Conservation (phyloP, 2,329 filamentous ascomycete genomes). For the Colletotrichum agaves region DNA sequence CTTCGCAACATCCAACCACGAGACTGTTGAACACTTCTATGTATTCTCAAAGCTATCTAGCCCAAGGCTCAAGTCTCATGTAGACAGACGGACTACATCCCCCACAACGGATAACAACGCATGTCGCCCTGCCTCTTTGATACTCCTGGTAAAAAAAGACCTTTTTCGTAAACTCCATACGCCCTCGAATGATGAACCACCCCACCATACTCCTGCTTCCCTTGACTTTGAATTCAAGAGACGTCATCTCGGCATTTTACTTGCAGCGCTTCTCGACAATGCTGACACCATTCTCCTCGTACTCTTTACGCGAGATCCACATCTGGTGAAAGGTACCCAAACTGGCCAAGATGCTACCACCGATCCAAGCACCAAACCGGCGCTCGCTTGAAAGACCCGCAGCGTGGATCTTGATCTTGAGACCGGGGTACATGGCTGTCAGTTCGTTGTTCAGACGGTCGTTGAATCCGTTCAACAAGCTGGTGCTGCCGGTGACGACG, state of each 20-base stretch:
- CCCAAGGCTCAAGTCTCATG: not conserved
- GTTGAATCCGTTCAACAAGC: conserved; percentile 89
- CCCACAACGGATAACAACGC: conserved; percentile 9
- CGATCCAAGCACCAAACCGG: conserved; percentile 94
- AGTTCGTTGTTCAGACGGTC: conserved; percentile 91
- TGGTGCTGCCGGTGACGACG: conserved; percentile 90
- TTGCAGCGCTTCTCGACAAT: conserved; percentile 98
- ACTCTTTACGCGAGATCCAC: conserved; percentile 98
- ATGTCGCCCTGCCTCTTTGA: conserved; percentile 19
- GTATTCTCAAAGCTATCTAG: conserved; percentile 13
- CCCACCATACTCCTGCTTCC: conserved; percentile 33
- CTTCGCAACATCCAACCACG: too few relatives aligned
- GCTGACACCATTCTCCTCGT: conserved; percentile 89
- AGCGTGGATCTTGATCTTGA: conserved; percentile 88
- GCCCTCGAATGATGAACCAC: conserved; percentile 23
- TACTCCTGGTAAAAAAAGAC: conserved; percentile 17
- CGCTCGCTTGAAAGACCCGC: conserved; percentile 88
- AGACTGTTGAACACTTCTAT: conserved; percentile 17
- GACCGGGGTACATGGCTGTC: conserved; percentile 81
- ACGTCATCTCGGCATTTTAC: conserved; percentile 52
- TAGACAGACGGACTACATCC: conserved; percentile 5
- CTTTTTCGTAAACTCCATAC: conserved; percentile 36
- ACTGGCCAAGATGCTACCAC: conserved; percentile 94
- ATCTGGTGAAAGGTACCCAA: conserved; percentile 98
- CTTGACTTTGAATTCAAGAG: conserved; percentile 6